Percentiles rank a stretch among this genome's conserved stretches.
These are phyloP conservation scores for Dioszegia hungarica DNA, from an alignment of 768 basidiomycete genomes.

Conservation along the genomic window DNA sequence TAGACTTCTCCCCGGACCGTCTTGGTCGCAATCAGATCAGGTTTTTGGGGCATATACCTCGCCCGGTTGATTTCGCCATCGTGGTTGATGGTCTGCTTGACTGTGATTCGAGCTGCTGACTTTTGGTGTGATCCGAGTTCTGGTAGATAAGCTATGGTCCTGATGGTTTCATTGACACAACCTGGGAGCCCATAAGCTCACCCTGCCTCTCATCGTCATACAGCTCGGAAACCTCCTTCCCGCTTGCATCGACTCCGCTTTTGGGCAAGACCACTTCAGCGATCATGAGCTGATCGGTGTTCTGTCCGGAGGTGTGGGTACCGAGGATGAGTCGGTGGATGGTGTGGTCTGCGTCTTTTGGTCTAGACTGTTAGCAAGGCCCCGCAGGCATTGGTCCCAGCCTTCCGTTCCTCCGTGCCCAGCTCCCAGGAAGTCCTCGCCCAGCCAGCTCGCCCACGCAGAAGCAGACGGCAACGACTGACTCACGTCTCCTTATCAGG, in stretches of 20 bases:
- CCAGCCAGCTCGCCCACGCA: too few relatives aligned
- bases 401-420: too few relatives aligned
- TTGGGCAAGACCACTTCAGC: constrained; percentile 91
- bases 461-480: too few relatives aligned
- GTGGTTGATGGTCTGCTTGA: constrained; percentile 93
- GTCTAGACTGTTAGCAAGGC: constrained; percentile 55
- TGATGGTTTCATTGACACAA: too few relatives aligned
- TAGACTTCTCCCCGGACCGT: constrained; percentile 81
- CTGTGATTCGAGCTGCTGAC: constrained; percentile 76
- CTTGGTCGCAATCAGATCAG: constrained; percentile 94
- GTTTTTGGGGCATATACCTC: constrained; percentile 98
- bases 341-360: constrained; percentile 87
- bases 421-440: too few relatives aligned
- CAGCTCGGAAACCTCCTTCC: constrained; percentile 61
- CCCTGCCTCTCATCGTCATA: constrained; percentile 87
- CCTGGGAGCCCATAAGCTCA: too few relatives aligned
- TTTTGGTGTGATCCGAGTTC: constrained; percentile 91
- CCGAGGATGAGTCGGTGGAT: constrained; percentile 90
- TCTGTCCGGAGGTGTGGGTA: constrained; percentile 93
- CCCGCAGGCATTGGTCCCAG: too few relatives aligned
- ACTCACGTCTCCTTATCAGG: constrained; percentile 90
- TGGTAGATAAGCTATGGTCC: constrained; percentile 15
- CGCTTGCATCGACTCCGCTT: constrained; percentile 59
- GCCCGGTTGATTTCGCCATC: constrained; percentile 93
- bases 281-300: constrained; percentile 91